Base-by-base conservation (phyloP, 345 rosid genomes). In the Cardamine resedifolia region DNA sequence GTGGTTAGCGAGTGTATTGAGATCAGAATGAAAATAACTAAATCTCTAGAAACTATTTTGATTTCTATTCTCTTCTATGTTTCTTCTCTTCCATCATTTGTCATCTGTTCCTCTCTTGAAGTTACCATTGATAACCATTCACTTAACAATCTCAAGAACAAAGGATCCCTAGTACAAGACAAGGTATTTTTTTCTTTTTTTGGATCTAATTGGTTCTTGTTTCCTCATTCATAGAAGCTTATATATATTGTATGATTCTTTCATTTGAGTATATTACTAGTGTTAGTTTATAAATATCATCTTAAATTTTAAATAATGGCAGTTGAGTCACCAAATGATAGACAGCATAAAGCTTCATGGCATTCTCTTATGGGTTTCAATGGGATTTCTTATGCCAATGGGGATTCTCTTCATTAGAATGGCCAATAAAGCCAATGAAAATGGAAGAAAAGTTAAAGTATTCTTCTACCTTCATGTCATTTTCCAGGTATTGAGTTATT, bases 381-480 rank as follows among this genome's bases (percentile, higher is more conserved):
- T 90, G 80, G 98, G 98, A 23, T 78, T 93, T 68, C 78, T 93
- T 66, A 85, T 84, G 86, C 98, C 98, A 58, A 49, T 86, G 51
- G 98, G 94, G 49, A 81, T 93, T 52, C 85, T 93, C 24, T 66
- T 81, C 21, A 80, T 88, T 71, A 85, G 97, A 79, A 80, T 87
- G 90, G 84, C 92, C 58, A 82, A 80, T 70, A 80, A 72, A 79
- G 62, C 62, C 58, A 81, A 76, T 53, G 86, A 82, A 79, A 74
- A 80, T 70, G 85, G 84, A 72, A 78, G 78, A 79, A 84, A 83
- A 49, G 72, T 79, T 57, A 79, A 78, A 81, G 74, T 83, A 63
- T 82, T 87, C 52, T 78, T 83, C 77, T 85, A 87, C 72, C 85
- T 83, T 72, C 98, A 93, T 77, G 82, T 82, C 16, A 60, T 81